These are phyloP conservation scores for Salix koriyanagi DNA, from an alignment of 345 rosid species.

Conservation along the genomic window DNA sequence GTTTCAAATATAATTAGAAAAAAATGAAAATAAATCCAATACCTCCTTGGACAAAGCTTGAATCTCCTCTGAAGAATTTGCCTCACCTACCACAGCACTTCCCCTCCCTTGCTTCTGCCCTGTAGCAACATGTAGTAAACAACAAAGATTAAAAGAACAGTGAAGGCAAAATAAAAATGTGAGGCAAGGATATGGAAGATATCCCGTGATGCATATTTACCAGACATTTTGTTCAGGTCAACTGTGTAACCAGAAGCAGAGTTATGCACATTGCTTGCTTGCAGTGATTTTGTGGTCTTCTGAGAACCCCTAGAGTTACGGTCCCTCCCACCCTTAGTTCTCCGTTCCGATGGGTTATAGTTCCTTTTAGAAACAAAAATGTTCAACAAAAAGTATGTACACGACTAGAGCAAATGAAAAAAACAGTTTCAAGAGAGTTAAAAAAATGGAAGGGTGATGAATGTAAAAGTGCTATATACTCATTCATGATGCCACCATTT, in stretches of 20 bases:
- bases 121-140: conserved; percentile 19
- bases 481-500: conserved; percentile 94
- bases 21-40: conserved; percentile 11
- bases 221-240: conserved; percentile 30
- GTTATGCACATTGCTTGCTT: conserved; percentile 54
- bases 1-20: neutral
- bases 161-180: neutral
- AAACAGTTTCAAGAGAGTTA: neutral
- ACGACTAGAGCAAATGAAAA: neutral
- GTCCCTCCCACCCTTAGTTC: conserved; percentile 75
- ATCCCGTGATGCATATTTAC: conserved; percentile 22
- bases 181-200: neutral
- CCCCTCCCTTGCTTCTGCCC: conserved; percentile 60
- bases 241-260: conserved; percentile 31
- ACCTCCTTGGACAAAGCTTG: conserved; percentile 83
- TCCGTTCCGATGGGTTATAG: conserved; percentile 82
- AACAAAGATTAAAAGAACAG: neutral
- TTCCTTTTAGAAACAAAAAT: conserved; percentile 44
- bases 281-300: conserved; percentile 72
- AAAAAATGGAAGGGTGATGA: neutral
- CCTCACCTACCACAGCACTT: conserved; percentile 31
- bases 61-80: conserved; percentile 46
- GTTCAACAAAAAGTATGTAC: neutral
- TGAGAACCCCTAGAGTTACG: conserved; percentile 42
- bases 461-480: conserved; percentile 39